Percentiles rank a stretch among this genome's conserved stretches.
These are phyloP conservation scores for Periconia sp. DNA, from an alignment of 2,329 filamentous ascomycete genomes.

Conservation along the genomic window DNA sequence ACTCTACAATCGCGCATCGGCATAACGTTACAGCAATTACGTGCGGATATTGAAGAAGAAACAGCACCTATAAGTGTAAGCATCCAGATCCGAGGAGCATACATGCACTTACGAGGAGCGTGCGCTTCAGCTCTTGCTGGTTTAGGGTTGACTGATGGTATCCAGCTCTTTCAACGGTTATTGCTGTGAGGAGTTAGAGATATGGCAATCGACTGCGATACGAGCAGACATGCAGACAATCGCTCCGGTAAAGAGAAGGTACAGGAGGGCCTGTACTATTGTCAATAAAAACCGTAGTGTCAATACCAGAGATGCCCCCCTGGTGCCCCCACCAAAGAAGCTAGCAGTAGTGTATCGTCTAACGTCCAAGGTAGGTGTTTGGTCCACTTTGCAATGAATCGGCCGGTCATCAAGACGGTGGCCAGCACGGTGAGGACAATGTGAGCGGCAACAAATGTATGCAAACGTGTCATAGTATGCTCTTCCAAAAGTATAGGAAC, in stretches of 20 bases:
- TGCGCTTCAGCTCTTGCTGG: constrained; percentile 13
- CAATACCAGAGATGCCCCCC: neutral
- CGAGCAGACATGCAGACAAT: constrained; percentile 18
- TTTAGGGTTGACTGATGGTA: constrained; percentile 12
- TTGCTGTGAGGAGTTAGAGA: constrained; percentile 19
- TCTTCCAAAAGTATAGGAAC: too few species aligned
- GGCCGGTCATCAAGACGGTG: constrained; percentile 24
- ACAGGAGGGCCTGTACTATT: constrained; percentile 19
- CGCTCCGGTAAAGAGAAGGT: constrained; percentile 20
- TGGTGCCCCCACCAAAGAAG: constrained; percentile 21
- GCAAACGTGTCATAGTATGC: constrained; percentile 14
- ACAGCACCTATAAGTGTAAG: constrained; percentile 26
- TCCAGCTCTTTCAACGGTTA: constrained; percentile 21
- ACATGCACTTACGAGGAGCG: constrained; percentile 19
- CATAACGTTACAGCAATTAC: constrained; percentile 22
- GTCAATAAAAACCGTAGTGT: constrained; percentile 2
- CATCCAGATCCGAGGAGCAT: too few species aligned
- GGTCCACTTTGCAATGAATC: constrained; percentile 26
- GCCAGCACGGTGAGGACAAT: constrained; percentile 23
- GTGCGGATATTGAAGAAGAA: constrained; percentile 26
- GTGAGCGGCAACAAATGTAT: constrained; percentile 17
- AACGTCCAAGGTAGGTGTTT: constrained; percentile 19
- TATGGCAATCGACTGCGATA: neutral
- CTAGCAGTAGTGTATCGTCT: constrained; percentile 29
- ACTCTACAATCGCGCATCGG: constrained; percentile 30